These are phyloP conservation scores for Linanthus parryae DNA, from an alignment of 148 eudicot genomes.

Conservation along the genomic window DNA sequence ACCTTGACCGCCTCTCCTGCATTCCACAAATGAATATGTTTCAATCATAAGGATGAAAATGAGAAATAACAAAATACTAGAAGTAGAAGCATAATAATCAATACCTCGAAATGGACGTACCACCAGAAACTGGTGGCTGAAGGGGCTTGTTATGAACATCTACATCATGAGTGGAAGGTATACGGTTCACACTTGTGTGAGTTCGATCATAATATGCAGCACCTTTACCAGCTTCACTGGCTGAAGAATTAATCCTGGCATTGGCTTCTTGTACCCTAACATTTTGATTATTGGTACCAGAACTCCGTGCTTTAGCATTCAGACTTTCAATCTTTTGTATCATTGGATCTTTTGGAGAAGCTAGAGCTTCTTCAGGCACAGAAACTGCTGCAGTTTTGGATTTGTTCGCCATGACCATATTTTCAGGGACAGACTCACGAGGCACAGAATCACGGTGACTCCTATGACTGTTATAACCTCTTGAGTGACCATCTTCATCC, in stretches of 20 bases:
- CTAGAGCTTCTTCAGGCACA: slow-evolving; percentile 12
- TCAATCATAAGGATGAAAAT: too few relatives aligned
- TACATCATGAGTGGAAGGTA: slow-evolving; percentile 30
- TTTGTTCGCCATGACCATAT: slow-evolving; percentile 18
- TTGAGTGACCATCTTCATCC: slow-evolving; percentile 24
- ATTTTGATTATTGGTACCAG: too few relatives aligned
- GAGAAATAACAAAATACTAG: background rate
- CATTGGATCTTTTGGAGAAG: slow-evolving; percentile 45
- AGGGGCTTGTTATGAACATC: slow-evolving; percentile 24
- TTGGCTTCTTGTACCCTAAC: too few relatives aligned
- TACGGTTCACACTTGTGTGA: slow-evolving; percentile 29
- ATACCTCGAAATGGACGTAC: slow-evolving; percentile 47
- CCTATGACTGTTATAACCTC: slow-evolving; percentile 16
- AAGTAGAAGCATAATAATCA: slow-evolving; percentile 8
- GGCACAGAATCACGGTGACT: slow-evolving; percentile 15
- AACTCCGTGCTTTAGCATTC: slow-evolving; percentile 72
- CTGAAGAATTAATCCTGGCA: slow-evolving; percentile 28
- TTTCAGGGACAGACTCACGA: slow-evolving; percentile 23
- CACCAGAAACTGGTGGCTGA: slow-evolving; percentile 22
- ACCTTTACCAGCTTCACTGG: slow-evolving; percentile 24
- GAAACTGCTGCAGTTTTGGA: slow-evolving; percentile 22
- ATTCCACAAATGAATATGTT: slow-evolving; percentile 20
- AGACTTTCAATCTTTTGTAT: slow-evolving; percentile 77
- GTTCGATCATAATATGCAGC: slow-evolving; percentile 25
- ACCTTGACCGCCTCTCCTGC: slow-evolving; percentile 54